Percentiles rank a stretch among this genome's conserved stretches.
Evolutionary conservation across 2,329 filamentous ascomycete species (phyloP).

Genomic region (Fusarium solani-melongenae): DNA sequence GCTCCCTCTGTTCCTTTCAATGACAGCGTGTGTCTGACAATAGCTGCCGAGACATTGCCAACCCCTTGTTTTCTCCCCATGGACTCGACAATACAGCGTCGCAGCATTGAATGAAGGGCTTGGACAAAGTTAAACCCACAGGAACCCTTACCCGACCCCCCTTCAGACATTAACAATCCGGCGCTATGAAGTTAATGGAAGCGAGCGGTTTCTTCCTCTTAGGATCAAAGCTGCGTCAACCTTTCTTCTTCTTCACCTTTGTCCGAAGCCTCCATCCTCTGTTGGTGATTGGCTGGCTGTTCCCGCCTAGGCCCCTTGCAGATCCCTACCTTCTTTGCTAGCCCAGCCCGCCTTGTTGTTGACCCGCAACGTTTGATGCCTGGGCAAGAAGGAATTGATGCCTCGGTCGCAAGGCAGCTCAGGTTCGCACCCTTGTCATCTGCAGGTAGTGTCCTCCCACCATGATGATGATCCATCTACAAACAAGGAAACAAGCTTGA

Average conservation of each 20-base stretch:
- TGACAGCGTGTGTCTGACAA: neutral
- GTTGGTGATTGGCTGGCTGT: conserved; percentile 26
- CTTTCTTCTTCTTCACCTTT: conserved; percentile 17
- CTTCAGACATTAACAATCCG: conserved; percentile 4
- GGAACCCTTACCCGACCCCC: conserved; percentile 3
- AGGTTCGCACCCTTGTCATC: conserved; percentile 8
- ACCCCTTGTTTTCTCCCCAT: neutral
- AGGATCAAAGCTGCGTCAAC: conserved; percentile 13
- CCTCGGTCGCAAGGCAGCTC: conserved; percentile 37
- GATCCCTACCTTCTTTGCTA: conserved; percentile 22
- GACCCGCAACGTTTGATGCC: conserved; percentile 21
- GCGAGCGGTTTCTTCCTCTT: neutral
- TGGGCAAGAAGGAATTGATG: conserved; percentile 12
- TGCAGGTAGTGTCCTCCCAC: conserved; percentile 21
- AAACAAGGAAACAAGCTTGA: conserved; percentile 35
- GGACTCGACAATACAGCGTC: neutral
- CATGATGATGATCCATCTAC: conserved; percentile 24
- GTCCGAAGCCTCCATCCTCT: conserved; percentile 13
- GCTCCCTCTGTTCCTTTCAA: conserved; percentile 5
- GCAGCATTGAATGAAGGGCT: conserved; percentile 2
- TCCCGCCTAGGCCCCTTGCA: conserved; percentile 24
- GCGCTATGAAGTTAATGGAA: conserved; percentile 7
- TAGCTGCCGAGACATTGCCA: neutral
- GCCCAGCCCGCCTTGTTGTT: conserved; percentile 14
- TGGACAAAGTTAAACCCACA: conserved; percentile 23